phyloP scores from a whole-genome alignment of 345 rosid species.

The Camelina hispida region DNA sequence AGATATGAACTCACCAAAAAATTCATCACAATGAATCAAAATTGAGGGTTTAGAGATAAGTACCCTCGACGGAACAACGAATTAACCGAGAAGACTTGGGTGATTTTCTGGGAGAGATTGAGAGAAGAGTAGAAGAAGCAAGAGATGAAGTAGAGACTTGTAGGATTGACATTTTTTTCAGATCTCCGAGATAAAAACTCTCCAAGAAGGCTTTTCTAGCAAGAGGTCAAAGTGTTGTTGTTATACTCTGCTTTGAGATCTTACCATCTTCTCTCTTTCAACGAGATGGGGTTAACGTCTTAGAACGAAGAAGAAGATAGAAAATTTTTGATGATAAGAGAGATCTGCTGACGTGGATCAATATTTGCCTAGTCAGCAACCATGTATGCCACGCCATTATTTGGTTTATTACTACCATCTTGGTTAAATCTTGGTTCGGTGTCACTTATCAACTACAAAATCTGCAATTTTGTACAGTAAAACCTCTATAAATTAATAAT shows the following conservation, averaged over 20 bases:
- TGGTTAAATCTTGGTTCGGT: not conserved
- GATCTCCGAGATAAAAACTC: conserved; percentile 1
- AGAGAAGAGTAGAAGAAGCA: conserved; percentile 54
- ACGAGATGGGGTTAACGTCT: conserved; percentile 42
- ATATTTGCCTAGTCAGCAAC: conserved; percentile 31
- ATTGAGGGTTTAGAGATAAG: not conserved
- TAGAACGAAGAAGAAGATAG: not conserved
- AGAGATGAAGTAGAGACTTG: conserved; percentile 47
- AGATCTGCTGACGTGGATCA: conserved; percentile 42
- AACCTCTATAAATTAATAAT: too few species aligned
- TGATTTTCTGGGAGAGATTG: conserved; percentile 49
- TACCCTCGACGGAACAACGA: conserved; percentile 78
- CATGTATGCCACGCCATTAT: conserved; percentile 26
- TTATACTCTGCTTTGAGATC: conserved; percentile 36
- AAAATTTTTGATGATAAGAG: conserved; percentile 43
- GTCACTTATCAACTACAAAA: not conserved
- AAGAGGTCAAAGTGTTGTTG: not conserved
- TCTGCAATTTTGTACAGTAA: not conserved
- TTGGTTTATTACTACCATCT: not conserved
- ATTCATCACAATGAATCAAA: not conserved
- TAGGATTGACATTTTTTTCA: conserved; percentile 34
- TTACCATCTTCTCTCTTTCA: conserved; percentile 36
- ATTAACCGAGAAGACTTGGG: conserved; percentile 52
- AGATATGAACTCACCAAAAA: not conserved
- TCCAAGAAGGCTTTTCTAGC: not conserved